A percentile compares a stretch with the other conserved stretches of the same genome.
These are phyloP conservation scores for Datisca glomerata DNA, from an alignment of 306 rosid genomes.

Conservation along the genomic window DNA sequence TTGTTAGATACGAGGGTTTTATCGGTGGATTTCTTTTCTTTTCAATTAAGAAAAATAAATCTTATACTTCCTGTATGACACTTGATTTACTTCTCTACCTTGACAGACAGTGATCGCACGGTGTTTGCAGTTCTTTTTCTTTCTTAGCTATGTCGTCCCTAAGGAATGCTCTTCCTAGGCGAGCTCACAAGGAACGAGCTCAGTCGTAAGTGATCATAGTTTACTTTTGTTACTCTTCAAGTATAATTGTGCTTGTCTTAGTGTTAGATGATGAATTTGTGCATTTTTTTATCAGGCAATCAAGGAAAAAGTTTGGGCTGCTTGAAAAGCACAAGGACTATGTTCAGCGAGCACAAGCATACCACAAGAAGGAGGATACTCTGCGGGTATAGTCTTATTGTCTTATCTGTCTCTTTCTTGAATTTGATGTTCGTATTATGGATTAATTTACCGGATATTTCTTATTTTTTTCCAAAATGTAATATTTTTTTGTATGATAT, in stretches of 20 bases:
- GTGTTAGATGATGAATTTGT: constrained; percentile 1
- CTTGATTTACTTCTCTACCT: too few relatives aligned
- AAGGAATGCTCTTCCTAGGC: constrained; percentile 49
- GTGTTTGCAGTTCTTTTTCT: too few relatives aligned
- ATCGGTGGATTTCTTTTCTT: too few relatives aligned
- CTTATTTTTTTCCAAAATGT: constrained; percentile 2
- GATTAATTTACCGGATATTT: constrained; percentile 3
- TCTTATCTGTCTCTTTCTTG: not conserved
- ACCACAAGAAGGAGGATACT: constrained; percentile 54
- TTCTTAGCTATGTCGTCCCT: constrained; percentile 52
- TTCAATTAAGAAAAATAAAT: too few relatives aligned
- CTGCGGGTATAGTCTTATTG: constrained; percentile 29
- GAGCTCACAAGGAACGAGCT: constrained; percentile 74
- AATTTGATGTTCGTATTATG: not conserved
- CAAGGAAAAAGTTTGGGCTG: constrained; percentile 57
- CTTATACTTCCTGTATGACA: too few relatives aligned
- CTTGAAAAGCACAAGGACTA: constrained; percentile 91
- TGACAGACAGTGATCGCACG: too few relatives aligned
- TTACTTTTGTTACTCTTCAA: not conserved
- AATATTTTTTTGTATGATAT: too few relatives aligned
- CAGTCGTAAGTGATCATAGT: constrained; percentile 46
- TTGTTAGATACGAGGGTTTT: too few relatives aligned
- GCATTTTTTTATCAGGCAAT: constrained; percentile 23
- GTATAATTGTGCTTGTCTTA: not conserved
- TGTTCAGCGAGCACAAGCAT: constrained; percentile 62